Evolutionary conservation across 2,329 filamentous ascomycete genomes (phyloP), one percentile per base, ranked within the genome.

Genomic region (Fusarium oligoseptatum): DNA sequence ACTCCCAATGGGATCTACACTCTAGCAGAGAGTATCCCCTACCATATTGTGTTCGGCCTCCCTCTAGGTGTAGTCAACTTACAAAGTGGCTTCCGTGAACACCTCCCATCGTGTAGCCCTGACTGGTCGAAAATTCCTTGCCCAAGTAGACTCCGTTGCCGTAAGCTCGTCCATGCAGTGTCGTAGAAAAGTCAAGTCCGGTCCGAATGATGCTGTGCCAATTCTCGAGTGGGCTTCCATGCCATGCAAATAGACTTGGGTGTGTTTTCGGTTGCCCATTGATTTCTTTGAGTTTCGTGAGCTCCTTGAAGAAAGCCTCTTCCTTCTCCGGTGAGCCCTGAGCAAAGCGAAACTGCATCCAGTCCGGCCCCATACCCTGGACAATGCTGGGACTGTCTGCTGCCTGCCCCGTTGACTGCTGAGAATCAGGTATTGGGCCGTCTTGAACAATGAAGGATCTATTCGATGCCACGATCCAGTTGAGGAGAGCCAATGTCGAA

Each of bases 251-350:
- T 2, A 98, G 82, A 0, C 94, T 96, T 0, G 93, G 93, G 74
- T 90, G 85, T 5, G 68, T 82, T 74, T 55, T 86, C 75, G 43
- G 68, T n/a, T 77, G 48, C 34, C 81, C 81, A 27, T 57, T 9
- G 12, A 24, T 22, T n/a, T 87, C 86, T 6, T 83, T 61, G 17
- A 69, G 32, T 15, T 67, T 79, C 41, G 86, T 84, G 3, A 97
- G 86, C 15, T 92, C 90, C 24, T 90, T 82, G 8, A 91, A 84
- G 79, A 98, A 98, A 2, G 90, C 87, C 37, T 92, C 86, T 80
- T 98, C 95, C 78, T 95, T 97, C 78, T 97, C 94, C 0, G 95
- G 95, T 1, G 94, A 93, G 10, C 95, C 95, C 85, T 97, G 96
- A 0, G 93, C 92, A 76, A 98, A 95, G 32, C 94, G 90, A 78